Evolutionary conservation across 1,284 basidiomycete species (phyloP).

Genomic region (Sanghuangporus sanghuang): DNA sequence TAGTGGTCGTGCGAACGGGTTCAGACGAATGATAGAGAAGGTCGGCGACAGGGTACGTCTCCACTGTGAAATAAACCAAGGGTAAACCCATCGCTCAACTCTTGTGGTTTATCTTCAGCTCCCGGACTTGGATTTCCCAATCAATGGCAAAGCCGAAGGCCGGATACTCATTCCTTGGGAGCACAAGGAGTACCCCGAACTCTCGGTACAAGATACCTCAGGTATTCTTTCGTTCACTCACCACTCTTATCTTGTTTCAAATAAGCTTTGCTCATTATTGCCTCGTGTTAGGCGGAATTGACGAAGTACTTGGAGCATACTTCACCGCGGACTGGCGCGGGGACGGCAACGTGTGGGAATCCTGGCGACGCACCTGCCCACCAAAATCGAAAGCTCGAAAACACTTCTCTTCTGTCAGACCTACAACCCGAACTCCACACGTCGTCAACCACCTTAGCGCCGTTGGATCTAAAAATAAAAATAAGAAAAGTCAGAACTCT

Average conservation of each 20-base stretch:
- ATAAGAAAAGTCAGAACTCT: neutral
- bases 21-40: constrained; percentile 66
- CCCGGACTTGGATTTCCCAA: constrained; percentile 87
- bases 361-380: constrained; percentile 86
- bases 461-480: neutral
- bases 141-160: constrained; percentile 90
- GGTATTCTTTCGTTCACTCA: constrained; percentile 27
- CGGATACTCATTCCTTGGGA: constrained; percentile 90
- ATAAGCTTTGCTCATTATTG: constrained; percentile 6
- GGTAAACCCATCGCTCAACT: constrained; percentile 7
- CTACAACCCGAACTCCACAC: constrained; percentile 25
- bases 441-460: constrained; percentile 20
- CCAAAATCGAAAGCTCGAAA: constrained; percentile 75
- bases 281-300: constrained; percentile 43
- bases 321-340: constrained; percentile 82
- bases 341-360: constrained; percentile 86
- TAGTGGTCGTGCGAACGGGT: constrained; percentile 73
- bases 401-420: constrained; percentile 69
- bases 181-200: constrained; percentile 61
- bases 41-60: constrained; percentile 58
- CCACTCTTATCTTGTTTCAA: neutral
- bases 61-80: neutral
- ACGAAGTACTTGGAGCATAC: constrained; percentile 58
- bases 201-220: constrained; percentile 52
- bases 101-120: constrained; percentile 41